phyloP scores from a whole-genome alignment of 2,329 filamentous ascomycete genomes.

The Fusarium veterinarium region DNA sequence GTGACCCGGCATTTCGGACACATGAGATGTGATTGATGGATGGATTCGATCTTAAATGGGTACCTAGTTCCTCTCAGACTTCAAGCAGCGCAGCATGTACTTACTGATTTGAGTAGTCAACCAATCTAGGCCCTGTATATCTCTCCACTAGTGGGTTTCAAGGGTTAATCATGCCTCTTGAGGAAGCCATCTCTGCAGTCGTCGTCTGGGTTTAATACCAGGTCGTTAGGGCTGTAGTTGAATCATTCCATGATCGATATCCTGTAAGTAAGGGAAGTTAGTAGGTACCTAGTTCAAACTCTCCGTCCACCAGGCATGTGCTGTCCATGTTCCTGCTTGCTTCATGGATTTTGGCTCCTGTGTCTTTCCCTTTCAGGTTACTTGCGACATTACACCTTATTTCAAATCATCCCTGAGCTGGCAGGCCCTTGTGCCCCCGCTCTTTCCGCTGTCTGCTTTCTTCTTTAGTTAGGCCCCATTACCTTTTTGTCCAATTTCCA shows the following conservation, averaged over 20 bases:
- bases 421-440: constrained; percentile 13
- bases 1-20: constrained; percentile 12
- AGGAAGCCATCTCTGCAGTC: neutral
- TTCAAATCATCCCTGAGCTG: constrained; percentile 18
- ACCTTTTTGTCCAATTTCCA: constrained; percentile 23
- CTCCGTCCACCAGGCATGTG: neutral
- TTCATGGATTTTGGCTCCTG: constrained; percentile 1
- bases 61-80: neutral
- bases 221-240: constrained; percentile 20
- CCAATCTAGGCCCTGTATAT: neutral
- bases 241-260: neutral
- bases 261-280: neutral
- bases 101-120: neutral
- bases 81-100: neutral
- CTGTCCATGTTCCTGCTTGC: constrained; percentile 3
- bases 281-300: neutral
- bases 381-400: constrained; percentile 9
- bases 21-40: constrained; percentile 11
- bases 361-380: neutral
- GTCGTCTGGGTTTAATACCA: constrained; percentile 4
- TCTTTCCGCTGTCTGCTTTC: constrained; percentile 6
- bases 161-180: constrained; percentile 15
- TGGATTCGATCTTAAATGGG: neutral
- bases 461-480: constrained; percentile 2
- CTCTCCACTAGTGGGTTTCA: neutral